phyloP scores from a whole-genome alignment of 2,329 filamentous ascomycete genomes.

The Exserohilum rostratum region DNA sequence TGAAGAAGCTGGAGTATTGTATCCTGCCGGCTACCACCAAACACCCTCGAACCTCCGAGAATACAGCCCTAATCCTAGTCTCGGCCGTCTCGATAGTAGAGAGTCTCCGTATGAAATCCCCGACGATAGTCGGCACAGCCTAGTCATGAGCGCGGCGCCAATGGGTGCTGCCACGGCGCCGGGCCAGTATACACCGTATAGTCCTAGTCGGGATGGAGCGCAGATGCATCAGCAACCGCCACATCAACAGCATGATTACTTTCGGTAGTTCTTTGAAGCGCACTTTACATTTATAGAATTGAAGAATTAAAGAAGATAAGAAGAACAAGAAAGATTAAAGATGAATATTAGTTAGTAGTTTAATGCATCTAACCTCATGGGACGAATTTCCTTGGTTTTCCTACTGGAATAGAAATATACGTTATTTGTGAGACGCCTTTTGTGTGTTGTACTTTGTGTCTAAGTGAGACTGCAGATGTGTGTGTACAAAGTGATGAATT shows the following conservation, averaged over 20 bases:
- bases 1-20: slow-evolving; percentile 48
- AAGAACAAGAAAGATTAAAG: too few relatives aligned
- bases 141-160: slow-evolving; percentile 42
- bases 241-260: too few relatives aligned
- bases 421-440: too few relatives aligned
- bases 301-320: too few relatives aligned
- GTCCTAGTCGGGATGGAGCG: slow-evolving; percentile 26
- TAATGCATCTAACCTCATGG: too few relatives aligned
- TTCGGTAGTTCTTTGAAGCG: slow-evolving; percentile 19
- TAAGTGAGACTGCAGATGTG: too few relatives aligned
- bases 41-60: slow-evolving; percentile 52
- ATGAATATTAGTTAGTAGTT: too few relatives aligned
- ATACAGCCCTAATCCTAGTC: slow-evolving; percentile 49
- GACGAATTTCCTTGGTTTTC: too few relatives aligned
- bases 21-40: slow-evolving; percentile 56
- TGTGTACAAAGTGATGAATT: too few relatives aligned
- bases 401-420: too few relatives aligned
- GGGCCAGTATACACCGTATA: slow-evolving; percentile 37
- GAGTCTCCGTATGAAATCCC: slow-evolving; percentile 31
- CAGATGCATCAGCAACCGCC: background rate
- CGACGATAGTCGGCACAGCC: slow-evolving; percentile 23
- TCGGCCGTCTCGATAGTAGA: slow-evolving; percentile 27
- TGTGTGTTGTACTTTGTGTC: too few relatives aligned
- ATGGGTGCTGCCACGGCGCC: slow-evolving; percentile 31
- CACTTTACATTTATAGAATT: too few relatives aligned